Evolutionary conservation across 257 asterid genomes (phyloP).

Genomic region (Plantago elongata): DNA sequence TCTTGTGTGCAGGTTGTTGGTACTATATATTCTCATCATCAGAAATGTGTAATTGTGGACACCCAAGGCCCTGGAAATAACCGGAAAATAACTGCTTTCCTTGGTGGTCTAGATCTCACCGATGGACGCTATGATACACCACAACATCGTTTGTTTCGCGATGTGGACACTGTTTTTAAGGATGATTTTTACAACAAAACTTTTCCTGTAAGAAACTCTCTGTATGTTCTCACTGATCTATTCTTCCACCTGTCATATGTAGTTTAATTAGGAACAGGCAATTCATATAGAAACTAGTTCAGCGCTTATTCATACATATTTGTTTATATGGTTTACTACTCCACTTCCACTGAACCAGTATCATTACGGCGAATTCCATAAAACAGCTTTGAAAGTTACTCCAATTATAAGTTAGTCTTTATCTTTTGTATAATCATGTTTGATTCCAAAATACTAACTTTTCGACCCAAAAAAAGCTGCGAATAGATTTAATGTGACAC

Average conservation of each 20-base stretch:
- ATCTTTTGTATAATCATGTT: too few species aligned
- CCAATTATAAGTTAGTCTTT: neutral
- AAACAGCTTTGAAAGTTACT: too few species aligned
- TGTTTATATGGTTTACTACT: too few species aligned
- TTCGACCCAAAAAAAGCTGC: too few species aligned
- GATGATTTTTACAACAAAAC: conserved; percentile 53
- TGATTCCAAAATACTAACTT: too few species aligned
- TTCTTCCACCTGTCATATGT: neutral
- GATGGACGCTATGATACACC: conserved; percentile 65
- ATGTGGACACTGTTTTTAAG: conserved; percentile 39
- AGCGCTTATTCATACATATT: too few species aligned
- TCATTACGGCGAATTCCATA: too few species aligned
- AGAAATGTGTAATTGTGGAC: conserved; percentile 57
- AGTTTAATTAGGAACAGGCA: neutral
- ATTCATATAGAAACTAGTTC: neutral
- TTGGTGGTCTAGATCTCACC: conserved; percentile 60
- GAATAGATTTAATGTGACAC: neutral
- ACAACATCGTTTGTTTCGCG: conserved; percentile 42
- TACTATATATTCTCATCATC: conserved; percentile 54
- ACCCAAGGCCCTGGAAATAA: conserved; percentile 41
- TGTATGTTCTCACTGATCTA: neutral
- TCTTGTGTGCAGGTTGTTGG: conserved; percentile 43
- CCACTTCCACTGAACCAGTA: too few species aligned
- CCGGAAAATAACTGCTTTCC: conserved; percentile 44
- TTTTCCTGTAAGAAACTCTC: conserved; percentile 28